phyloP scores from a whole-genome alignment of 2,329 filamentous ascomycete species.

The Penicillium psychrosexuale region DNA sequence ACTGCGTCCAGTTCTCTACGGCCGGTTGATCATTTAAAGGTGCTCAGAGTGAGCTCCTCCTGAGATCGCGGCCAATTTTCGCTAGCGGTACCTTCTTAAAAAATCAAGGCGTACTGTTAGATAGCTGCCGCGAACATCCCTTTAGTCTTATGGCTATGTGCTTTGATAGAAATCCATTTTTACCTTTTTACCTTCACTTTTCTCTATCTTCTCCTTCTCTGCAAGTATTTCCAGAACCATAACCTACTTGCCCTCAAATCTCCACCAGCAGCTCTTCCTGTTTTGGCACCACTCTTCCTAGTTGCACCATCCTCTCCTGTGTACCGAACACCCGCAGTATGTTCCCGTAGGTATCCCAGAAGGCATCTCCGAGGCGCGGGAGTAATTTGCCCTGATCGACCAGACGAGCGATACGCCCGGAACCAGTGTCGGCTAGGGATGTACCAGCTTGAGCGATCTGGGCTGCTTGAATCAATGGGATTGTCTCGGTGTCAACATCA shows the following conservation, averaged over 20 bases:
- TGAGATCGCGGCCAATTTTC: slow-evolving; percentile 78
- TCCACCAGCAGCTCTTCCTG: background rate
- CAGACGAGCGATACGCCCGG: slow-evolving; percentile 19
- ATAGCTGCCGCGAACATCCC: slow-evolving; percentile 85
- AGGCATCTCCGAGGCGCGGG: slow-evolving; percentile 50
- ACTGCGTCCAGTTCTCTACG: slow-evolving; percentile 67
- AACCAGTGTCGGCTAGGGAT: slow-evolving; percentile 4
- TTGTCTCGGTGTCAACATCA: background rate
- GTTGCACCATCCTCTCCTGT: slow-evolving; percentile 47
- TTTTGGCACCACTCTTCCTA: background rate
- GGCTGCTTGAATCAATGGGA: background rate
- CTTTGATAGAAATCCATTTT: background rate
- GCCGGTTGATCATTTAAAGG: slow-evolving; percentile 86
- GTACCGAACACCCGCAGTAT: slow-evolving; percentile 61
- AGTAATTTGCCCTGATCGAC: slow-evolving; percentile 46
- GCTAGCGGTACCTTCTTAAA: slow-evolving; percentile 86
- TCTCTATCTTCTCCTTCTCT: background rate
- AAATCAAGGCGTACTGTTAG: slow-evolving; percentile 81
- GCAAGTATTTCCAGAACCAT: background rate
- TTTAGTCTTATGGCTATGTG: background rate
- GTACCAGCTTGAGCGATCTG: background rate
- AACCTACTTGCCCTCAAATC: background rate
- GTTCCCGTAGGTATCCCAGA: slow-evolving; percentile 60
- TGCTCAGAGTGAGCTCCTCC: slow-evolving; percentile 71
- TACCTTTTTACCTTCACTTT: background rate